Conservation (phyloP, 371 early-diverging fungal genomes). For the Parasitella parasitica region DNA sequence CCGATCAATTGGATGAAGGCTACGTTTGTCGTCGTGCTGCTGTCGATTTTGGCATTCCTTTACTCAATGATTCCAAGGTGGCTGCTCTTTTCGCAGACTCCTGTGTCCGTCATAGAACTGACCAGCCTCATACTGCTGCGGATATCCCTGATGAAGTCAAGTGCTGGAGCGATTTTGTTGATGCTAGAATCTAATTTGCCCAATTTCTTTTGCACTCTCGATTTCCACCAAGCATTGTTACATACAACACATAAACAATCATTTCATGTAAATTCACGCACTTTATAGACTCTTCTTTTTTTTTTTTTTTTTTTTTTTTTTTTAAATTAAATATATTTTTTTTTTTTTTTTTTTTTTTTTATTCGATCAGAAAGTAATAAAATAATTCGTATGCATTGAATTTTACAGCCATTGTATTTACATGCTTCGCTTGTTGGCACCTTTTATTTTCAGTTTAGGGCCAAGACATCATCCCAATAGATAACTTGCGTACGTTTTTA, state of each 20-base stretch:
- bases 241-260: neutral
- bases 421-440: too few species aligned
- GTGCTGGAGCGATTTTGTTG: constrained; percentile 64
- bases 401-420: too few species aligned
- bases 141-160: constrained; percentile 60
- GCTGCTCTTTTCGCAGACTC: constrained; percentile 83
- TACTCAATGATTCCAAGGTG: constrained; percentile 83
- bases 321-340: too few species aligned
- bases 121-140: constrained; percentile 17
- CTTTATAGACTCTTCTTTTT: neutral
- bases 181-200: constrained; percentile 38
- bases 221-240: neutral
- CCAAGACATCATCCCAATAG: too few species aligned
- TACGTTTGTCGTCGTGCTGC: constrained; percentile 84
- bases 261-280: neutral
- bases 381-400: too few species aligned
- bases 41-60: constrained; percentile 86
- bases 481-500: too few species aligned
- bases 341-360: too few species aligned
- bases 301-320: too few species aligned
- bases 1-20: constrained; percentile 60
- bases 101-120: constrained; percentile 48
- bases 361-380: too few species aligned
- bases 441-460: too few species aligned
- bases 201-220: neutral